Conservation (phyloP, 73 alveolate species). For the Tetrahymena elliotti region DNA sequence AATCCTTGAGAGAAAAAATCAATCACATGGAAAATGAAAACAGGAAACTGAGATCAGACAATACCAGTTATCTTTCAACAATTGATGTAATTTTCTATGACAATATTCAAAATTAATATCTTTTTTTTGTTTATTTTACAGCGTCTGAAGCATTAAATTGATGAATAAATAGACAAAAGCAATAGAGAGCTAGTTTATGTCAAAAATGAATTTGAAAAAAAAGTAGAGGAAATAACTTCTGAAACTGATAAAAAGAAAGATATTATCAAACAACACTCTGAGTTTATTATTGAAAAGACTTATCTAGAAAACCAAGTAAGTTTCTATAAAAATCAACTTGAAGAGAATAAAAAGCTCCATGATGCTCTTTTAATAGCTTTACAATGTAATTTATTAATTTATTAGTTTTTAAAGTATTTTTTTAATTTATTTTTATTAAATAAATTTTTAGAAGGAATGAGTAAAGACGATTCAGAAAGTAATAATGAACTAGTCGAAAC, state of each 20-base stretch:
- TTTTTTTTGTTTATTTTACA: background rate
- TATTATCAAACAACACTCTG: constrained; percentile 7
- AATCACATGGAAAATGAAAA: constrained; percentile 16
- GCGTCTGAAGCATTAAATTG: constrained; percentile 19
- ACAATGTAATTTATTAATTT: background rate
- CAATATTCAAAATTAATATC: background rate
- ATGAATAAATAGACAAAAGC: background rate
- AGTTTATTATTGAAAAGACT: constrained; percentile 32
- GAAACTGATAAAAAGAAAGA: constrained; percentile 33
- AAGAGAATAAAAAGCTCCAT: constrained; percentile 34
- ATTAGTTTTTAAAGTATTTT: background rate
- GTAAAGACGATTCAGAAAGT: constrained; percentile 21
- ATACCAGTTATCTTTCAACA: background rate
- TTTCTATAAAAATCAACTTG: constrained; percentile 25
- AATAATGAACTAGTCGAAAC: constrained; percentile 38
- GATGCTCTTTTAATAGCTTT: constrained; percentile 39
- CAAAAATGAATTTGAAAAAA: constrained; percentile 21
- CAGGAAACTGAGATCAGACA: constrained; percentile 22
- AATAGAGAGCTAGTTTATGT: background rate
- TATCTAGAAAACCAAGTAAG: constrained; percentile 35
- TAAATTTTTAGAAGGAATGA: background rate
- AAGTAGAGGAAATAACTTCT: constrained; percentile 15
- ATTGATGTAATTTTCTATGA: background rate
- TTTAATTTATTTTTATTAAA: background rate
- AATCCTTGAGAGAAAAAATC: background rate